Evolutionary conservation across 2,329 filamentous ascomycete species (phyloP), one percentile per base, ranked within the genome.

Genomic region (Fusarium musae): DNA sequence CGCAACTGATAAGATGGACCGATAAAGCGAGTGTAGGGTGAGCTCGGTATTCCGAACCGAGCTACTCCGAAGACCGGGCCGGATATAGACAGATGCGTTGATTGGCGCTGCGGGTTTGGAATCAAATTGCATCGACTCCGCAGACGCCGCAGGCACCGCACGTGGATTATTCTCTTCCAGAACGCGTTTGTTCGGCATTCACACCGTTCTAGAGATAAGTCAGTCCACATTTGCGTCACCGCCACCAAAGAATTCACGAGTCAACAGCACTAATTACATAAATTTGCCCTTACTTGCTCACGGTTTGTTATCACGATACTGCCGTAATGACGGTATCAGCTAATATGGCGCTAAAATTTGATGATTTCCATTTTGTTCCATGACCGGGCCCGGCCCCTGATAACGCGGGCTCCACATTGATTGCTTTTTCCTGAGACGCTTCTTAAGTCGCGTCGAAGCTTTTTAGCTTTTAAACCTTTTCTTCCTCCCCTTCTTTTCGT

Each of bases 331-430:
- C 34, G 15, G 43, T 28, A 74, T 72, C 68, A 73, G 59, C 70
- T 60, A 60, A 72, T 54, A 59, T 58, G 62, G 37, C 70, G 67
- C 71, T 73, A 73, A 63, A 69, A 67, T 71, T 66, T 50, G 54
- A 57, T 59, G 69, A 62, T 74, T 68, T 73, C 71, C 49, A 74
- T 63, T 26, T 59, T 68, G 57, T 73, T 74, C 70, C 54, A 63
- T 34, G 47, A 32, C 28, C 42, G 21, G 56, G 52, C 66, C 67
- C 60, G 39, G 52, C 67, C 67, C 67, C 67, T 70, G 67, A 66
- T 66, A 30, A 50, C 62, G 65, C 21, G n/a, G 53, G 42, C 52
- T 73, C 71, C 71, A 73, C 71, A 43, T 12, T 50, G 42, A 10
- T 59, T 63, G 71, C 66, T 69, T 74, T 73, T 73, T 58, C 50